Percentiles rank a stretch among this genome's conserved stretches.
Conservation (phyloP, 2,329 filamentous ascomycete species). For the Albophoma yamanashiensis region DNA sequence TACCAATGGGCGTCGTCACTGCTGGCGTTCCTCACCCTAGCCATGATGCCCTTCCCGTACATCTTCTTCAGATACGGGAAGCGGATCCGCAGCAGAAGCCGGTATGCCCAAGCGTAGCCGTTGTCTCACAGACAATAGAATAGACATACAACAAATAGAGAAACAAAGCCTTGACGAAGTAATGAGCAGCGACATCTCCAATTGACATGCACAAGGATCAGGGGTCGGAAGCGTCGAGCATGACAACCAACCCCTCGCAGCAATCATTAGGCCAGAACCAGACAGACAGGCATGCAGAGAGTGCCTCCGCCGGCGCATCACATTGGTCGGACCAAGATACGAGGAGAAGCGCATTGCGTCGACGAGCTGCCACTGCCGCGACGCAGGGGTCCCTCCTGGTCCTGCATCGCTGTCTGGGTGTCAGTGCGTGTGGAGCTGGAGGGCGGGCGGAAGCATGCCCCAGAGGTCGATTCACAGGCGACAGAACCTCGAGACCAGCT, state of each 20-base stretch:
- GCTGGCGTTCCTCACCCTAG: conserved; percentile 49
- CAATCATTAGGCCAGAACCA: background rate
- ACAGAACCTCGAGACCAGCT: background rate
- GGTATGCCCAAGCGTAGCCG: conserved; percentile 31
- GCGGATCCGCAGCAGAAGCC: conserved; percentile 41
- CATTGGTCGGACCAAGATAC: background rate
- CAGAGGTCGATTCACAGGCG: background rate
- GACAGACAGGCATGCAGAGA: background rate
- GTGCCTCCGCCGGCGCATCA: background rate
- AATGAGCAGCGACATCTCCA: background rate
- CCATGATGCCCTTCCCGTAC: conserved; percentile 54
- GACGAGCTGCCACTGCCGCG: background rate
- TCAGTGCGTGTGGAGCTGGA: background rate
- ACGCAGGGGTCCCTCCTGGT: background rate
- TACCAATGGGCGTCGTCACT: conserved; percentile 59
- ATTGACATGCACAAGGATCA: background rate
- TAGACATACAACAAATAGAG: background rate
- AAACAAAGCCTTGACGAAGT: background rate
- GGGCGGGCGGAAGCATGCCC: background rate
- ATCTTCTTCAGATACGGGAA: conserved; percentile 53
- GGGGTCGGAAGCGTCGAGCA: background rate
- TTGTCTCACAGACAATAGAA: background rate
- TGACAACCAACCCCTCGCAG: background rate
- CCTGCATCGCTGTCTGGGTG: background rate
- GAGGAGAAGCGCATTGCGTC: background rate